phyloP scores from a whole-genome alignment of 331 rosid species.

The Spiraea crenata region DNA sequence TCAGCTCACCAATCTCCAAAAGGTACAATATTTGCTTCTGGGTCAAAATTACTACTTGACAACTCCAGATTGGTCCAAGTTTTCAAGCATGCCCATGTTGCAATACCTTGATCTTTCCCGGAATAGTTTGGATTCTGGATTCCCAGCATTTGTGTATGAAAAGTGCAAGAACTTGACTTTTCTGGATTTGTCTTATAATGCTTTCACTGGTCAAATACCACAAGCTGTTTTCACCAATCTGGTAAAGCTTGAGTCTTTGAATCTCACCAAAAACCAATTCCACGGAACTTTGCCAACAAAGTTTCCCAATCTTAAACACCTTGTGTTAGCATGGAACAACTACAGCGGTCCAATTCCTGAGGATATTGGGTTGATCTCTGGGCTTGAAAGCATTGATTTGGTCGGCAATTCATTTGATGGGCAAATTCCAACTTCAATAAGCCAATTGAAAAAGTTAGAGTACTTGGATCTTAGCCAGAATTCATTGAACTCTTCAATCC shows the following conservation, averaged over 20 bases:
- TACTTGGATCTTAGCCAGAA: constrained; percentile 31
- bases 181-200: constrained; percentile 40
- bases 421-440: constrained; percentile 16
- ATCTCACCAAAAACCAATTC: constrained; percentile 45
- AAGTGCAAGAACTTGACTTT: constrained; percentile 47
- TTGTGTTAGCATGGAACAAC: constrained; percentile 22
- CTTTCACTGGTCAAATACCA: constrained; percentile 39
- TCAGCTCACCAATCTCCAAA: constrained; percentile 42
- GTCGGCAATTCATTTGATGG: no score
- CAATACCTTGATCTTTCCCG: constrained; percentile 36
- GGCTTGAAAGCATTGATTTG: no score
- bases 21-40: constrained; percentile 46
- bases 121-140: constrained; percentile 25
- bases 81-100: constrained; percentile 42
- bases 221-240: constrained; percentile 42
- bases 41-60: constrained; percentile 32
- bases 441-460: constrained; percentile 26
- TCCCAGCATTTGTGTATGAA: constrained; percentile 50
- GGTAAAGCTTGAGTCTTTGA: constrained; percentile 49
- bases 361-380: no score
- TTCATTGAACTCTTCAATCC: constrained; percentile 43
- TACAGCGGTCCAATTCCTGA: no score
- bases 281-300: constrained; percentile 45
- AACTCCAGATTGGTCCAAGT: constrained; percentile 24
- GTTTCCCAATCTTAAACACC: constrained; percentile 51